Evolutionary conservation across 257 asterid species (phyloP), one percentile per base, ranked within the genome.

Genomic region (Rauvolfia tetraphylla): DNA sequence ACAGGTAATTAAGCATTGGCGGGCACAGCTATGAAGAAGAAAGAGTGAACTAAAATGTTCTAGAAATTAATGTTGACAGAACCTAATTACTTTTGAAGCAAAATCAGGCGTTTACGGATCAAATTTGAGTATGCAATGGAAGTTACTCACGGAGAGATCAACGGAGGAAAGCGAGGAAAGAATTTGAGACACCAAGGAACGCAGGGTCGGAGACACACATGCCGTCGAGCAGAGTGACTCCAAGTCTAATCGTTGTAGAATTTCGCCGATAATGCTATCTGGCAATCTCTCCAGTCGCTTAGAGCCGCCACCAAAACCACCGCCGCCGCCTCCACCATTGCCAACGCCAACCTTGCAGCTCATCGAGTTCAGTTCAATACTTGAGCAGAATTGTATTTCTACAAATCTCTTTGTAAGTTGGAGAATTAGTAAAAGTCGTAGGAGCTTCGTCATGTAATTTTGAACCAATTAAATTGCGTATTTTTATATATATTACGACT

Each of bases 91-190:
- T 18, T 71, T 41, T 74, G 66, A 58, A 58, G 36, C 36, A 25
- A 27, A 58, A 58, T 11, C 17, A 58, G 10, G 33, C n/a, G 1
- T 20, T 7, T 44, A 9, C 8, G 2, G 14, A 25, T 33, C 23
- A 34, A 36, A 3, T 22, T 54, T 34, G 18, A 58, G 36, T 39
- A 4, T 65, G 70, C 18, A 65, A 14, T 11, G 4, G 5, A n/a
- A 49, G n/a, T 39, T n/a, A 46, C 95, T 85, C 83, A 92, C 98
- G 39, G 93, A 88, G 34, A 92, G 86, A 85, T 92, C 92, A 25
- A 90, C 85, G 61, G 89, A 80, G 73, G 85, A 71, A 75, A 86
- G 80, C 76, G 81, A 68, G 73, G 89, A 58, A 29, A 92, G 85
- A 81, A 88, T 33, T 49, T 81, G 91, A 72, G 87, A 79, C 63